Evolutionary conservation across 345 rosid genomes (phyloP).

Genomic region (Eucalyptus coolabah): DNA sequence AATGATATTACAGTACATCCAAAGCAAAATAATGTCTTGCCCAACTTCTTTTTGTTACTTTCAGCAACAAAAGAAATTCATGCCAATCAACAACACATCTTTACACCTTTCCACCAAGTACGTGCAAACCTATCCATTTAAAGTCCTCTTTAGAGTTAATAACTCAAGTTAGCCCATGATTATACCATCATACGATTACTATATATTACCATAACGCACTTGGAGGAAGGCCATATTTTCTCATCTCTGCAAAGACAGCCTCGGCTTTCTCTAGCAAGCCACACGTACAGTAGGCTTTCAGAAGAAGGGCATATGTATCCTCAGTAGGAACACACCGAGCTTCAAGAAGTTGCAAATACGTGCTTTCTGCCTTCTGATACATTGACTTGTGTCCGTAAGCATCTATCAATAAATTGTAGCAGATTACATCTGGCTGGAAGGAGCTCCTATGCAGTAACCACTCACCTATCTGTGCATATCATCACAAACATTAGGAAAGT

Average conservation of each 20-base stretch:
- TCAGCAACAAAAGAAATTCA: background rate
- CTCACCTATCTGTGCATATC: conserved; percentile 48
- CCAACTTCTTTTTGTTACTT: background rate
- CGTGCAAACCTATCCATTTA: background rate
- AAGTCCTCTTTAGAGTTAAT: background rate
- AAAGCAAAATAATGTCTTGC: background rate
- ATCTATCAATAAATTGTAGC: conserved; percentile 86
- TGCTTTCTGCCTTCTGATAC: conserved; percentile 53
- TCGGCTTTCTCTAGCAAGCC: conserved; percentile 60
- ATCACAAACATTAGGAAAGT: background rate
- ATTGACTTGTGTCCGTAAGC: conserved; percentile 68
- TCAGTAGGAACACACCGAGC: conserved; percentile 78
- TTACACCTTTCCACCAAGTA: background rate
- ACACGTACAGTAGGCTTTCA: conserved; percentile 60
- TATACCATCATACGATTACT: background rate
- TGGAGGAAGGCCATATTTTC: conserved; percentile 55
- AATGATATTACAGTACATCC: background rate
- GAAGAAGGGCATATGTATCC: conserved; percentile 82
- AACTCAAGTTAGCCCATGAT: background rate
- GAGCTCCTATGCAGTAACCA: conserved; percentile 81
- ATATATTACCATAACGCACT: conserved; percentile 30
- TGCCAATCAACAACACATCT: background rate
- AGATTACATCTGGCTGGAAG: conserved; percentile 70
- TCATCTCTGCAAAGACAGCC: conserved; percentile 71
- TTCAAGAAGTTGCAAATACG: conserved; percentile 63